Conservation (phyloP, 192 early-diverging fungal species). For the Coemansia nantahalensis region DNA sequence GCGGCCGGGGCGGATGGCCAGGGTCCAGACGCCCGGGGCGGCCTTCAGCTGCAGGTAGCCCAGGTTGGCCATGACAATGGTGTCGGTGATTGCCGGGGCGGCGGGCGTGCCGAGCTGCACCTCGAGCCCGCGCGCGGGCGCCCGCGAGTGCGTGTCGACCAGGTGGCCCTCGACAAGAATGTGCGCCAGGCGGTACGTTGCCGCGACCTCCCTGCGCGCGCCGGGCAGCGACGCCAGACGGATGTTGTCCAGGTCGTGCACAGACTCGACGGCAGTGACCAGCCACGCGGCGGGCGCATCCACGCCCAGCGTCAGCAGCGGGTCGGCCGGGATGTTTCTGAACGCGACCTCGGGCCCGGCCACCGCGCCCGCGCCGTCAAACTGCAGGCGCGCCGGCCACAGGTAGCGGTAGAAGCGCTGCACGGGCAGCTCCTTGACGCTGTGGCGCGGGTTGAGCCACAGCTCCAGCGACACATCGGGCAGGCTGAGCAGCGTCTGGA, state of each 20-base stretch:
- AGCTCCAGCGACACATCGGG: slow-evolving; percentile 67
- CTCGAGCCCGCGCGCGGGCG: slow-evolving; percentile 90
- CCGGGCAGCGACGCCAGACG: slow-evolving; percentile 54
- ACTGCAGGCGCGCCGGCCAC: slow-evolving; percentile 59
- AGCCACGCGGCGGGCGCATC: slow-evolving; percentile 91
- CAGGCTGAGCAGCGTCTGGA: slow-evolving; percentile 65
- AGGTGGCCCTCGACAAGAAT: slow-evolving; percentile 93
- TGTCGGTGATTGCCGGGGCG: slow-evolving; percentile 71
- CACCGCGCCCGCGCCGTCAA: slow-evolving; percentile 54
- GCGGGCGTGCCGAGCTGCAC: slow-evolving; percentile 75
- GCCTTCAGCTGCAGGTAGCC: slow-evolving; percentile 97
- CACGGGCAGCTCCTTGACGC: slow-evolving; percentile 67
- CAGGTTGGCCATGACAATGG: slow-evolving; percentile 98
- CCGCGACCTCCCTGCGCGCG: slow-evolving; percentile 57
- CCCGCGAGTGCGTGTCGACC: slow-evolving; percentile 60
- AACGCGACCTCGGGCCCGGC: slow-evolving; percentile 64
- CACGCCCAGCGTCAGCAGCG: slow-evolving; percentile 83
- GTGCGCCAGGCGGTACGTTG: slow-evolving; percentile 74
- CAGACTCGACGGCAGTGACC: slow-evolving; percentile 73
- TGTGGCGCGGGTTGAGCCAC: slow-evolving; percentile 60
- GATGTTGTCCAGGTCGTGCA: slow-evolving; percentile 94
- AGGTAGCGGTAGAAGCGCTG: slow-evolving; percentile 92
- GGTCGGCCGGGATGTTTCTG: slow-evolving; percentile 67
- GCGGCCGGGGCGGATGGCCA: slow-evolving; percentile 77
- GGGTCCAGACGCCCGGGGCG: slow-evolving; percentile 83